Conservation (phyloP, 805 yeast species). For the Lachancea mirantina region DNA sequence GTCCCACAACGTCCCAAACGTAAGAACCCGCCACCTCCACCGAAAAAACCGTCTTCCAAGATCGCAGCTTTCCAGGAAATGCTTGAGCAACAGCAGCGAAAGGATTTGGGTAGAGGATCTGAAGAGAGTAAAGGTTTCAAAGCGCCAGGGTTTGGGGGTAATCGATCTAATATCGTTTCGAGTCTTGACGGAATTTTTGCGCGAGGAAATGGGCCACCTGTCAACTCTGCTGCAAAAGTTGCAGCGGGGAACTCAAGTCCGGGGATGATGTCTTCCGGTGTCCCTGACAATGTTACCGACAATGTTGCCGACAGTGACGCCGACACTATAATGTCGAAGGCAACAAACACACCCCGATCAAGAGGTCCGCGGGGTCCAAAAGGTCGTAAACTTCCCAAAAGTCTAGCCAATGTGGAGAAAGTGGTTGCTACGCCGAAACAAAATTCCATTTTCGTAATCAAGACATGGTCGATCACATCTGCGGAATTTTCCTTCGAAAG, state of each 20-base stretch:
- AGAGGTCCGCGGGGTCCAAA: constrained; percentile 67
- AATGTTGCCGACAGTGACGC: too few relatives aligned
- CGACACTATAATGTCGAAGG: neutral
- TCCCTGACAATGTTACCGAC: too few relatives aligned
- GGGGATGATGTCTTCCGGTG: too few relatives aligned
- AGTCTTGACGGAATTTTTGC: constrained; percentile 57
- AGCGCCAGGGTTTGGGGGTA: constrained; percentile 33
- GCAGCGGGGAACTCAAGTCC: too few relatives aligned
- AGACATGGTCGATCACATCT: constrained; percentile 22
- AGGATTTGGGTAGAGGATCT: constrained; percentile 21
- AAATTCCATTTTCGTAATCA: constrained; percentile 18
- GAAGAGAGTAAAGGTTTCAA: constrained; percentile 8
- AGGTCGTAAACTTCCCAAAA: constrained; percentile 59
- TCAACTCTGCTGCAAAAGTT: too few relatives aligned
- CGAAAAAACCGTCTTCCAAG: constrained; percentile 69
- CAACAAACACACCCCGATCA: constrained; percentile 27
- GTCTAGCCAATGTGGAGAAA: constrained; percentile 36
- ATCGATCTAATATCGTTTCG: constrained; percentile 45
- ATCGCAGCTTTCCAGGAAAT: constrained; percentile 79
- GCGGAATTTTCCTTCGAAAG: too few relatives aligned
- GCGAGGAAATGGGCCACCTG: too few relatives aligned
- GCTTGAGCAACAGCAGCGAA: constrained; percentile 47
- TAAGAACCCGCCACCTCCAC: constrained; percentile 56
- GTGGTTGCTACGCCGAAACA: constrained; percentile 16
- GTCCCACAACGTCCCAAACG: constrained; percentile 17